Percentiles rank a stretch among this genome's conserved stretches.
phyloP scores from a whole-genome alignment of 495 filamentous ascomycete genomes.

The Filosporella fistucella region DNA sequence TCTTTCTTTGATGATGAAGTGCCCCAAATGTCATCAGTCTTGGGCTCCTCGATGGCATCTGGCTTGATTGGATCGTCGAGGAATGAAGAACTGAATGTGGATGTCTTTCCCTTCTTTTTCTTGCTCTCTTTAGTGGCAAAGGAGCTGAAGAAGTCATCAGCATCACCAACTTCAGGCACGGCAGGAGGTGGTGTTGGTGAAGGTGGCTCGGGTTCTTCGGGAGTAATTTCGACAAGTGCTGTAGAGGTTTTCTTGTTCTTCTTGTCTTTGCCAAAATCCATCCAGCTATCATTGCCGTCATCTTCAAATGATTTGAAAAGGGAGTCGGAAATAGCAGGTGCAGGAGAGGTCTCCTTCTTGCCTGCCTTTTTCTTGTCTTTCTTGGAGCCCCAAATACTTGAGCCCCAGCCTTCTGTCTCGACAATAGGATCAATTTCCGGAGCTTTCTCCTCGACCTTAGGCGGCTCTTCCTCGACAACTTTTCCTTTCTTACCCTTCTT shows the following conservation, averaged over 20 bases:
- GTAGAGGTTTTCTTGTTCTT: slow-evolving; percentile 18
- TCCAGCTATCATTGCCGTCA: slow-evolving; percentile 24
- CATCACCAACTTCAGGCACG: slow-evolving; percentile 28
- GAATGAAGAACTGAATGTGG: slow-evolving; percentile 14
- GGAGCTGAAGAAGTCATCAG: slow-evolving; percentile 29
- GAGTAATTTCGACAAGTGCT: slow-evolving; percentile 23
- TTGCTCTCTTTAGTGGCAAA: slow-evolving; percentile 32
- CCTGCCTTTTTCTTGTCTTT: slow-evolving; percentile 20
- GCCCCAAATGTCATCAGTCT: slow-evolving; percentile 36
- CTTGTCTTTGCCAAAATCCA: slow-evolving; percentile 16
- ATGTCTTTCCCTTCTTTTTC: slow-evolving; percentile 22
- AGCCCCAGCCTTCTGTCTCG: slow-evolving; percentile 1
- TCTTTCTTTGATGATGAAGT: slow-evolving; percentile 28
- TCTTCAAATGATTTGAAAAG: slow-evolving; percentile 14
- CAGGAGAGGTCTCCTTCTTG: slow-evolving; percentile 12
- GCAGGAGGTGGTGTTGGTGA: slow-evolving; percentile 30
- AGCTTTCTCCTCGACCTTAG: slow-evolving; percentile 1
- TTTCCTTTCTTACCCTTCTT: slow-evolving; percentile 19
- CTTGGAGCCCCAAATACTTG: slow-evolving; percentile 6
- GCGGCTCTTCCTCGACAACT: slow-evolving; percentile 5
- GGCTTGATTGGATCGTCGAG: slow-evolving; percentile 31
- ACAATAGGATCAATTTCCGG: slow-evolving; percentile 8
- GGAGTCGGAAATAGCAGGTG: neutral
- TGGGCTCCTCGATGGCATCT: slow-evolving; percentile 41
- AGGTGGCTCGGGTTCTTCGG: slow-evolving; percentile 22